Conservation (phyloP, 2,329 filamentous ascomycete genomes). For the Nemania sp. region DNA sequence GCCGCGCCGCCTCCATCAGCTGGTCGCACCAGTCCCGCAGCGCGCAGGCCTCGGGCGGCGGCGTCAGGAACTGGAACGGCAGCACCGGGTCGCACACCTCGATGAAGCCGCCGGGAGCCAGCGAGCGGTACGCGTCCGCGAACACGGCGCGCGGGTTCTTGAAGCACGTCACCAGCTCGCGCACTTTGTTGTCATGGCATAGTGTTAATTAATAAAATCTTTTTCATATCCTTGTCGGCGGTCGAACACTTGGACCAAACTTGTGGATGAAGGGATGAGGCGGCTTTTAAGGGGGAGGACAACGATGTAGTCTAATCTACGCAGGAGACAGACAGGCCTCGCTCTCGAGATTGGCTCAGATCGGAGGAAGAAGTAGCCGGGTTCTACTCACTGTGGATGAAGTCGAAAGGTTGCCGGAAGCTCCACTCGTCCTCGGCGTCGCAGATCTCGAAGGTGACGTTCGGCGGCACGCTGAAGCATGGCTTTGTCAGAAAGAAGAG, state of each 20-base stretch:
- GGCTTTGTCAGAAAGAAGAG: constrained; percentile 8
- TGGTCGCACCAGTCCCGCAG: constrained; percentile 31
- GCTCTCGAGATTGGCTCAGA: background rate
- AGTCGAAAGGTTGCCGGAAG: constrained; percentile 31
- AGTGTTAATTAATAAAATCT: background rate
- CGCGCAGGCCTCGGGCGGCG: constrained; percentile 31
- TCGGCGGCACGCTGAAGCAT: constrained; percentile 29
- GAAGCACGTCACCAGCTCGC: constrained; percentile 35
- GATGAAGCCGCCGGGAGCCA: constrained; percentile 35
- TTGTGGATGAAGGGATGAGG: too few relatives aligned
- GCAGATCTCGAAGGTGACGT: constrained; percentile 36
- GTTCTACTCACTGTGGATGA: constrained; percentile 31
- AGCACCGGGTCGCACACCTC: constrained; percentile 36
- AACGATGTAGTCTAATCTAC: too few relatives aligned
- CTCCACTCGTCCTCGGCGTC: constrained; percentile 38
- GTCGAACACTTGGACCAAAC: background rate
- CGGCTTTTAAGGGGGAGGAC: background rate
- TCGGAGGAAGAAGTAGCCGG: background rate
- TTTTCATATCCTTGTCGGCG: background rate
- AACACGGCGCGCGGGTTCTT: constrained; percentile 30
- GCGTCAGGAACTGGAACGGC: constrained; percentile 34
- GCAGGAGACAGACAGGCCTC: background rate
- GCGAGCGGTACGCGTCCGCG: constrained; percentile 25
- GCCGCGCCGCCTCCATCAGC: constrained; percentile 29
- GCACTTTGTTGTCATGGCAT: constrained; percentile 18